Evolutionary conservation across 805 yeast species (phyloP).

Genomic region (Yueomyces sinensis): DNA sequence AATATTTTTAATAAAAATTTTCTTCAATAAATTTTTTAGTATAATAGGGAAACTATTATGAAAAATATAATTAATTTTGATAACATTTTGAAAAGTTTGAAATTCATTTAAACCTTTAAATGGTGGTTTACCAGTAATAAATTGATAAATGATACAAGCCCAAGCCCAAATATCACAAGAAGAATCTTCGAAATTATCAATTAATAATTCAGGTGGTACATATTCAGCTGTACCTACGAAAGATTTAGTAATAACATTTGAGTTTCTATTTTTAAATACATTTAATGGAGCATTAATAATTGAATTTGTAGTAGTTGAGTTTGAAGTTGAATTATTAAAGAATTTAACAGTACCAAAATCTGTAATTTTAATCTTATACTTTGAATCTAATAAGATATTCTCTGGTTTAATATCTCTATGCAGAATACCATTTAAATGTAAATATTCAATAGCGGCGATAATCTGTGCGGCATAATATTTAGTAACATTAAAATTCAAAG

Average conservation of each 20-base stretch:
- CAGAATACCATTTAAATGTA: conserved; percentile 54
- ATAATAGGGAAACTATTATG: conserved; percentile 74
- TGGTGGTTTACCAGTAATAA: conserved; percentile 88
- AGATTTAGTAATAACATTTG: conserved; percentile 57
- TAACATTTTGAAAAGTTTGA: conserved; percentile 67
- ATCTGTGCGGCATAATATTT: conserved; percentile 57
- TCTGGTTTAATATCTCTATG: conserved; percentile 71
- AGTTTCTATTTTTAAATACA: conserved; percentile 30
- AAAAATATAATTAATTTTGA: conserved; percentile 68
- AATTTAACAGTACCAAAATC: conserved; percentile 77
- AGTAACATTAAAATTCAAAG: conserved; percentile 56
- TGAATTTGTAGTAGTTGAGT: conserved; percentile 44
- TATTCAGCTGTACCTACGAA: conserved; percentile 83
- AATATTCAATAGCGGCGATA: conserved; percentile 43
- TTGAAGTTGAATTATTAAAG: conserved; percentile 31
- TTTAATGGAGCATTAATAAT: conserved; percentile 45
- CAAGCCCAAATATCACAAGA: conserved; percentile 99
- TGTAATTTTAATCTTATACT: conserved; percentile 53
- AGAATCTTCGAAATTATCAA: conserved; percentile 68
- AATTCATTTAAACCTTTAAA: conserved; percentile 76
- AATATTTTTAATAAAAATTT: conserved; percentile 52
- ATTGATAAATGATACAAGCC: conserved; percentile 89
- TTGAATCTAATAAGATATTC: conserved; percentile 43
- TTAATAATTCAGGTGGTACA: conserved; percentile 69
- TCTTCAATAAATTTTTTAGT: conserved; percentile 58